Evolutionary conservation across 129 eudicot species (phyloP).

Genomic region (Dittrichia graveolens): DNA sequence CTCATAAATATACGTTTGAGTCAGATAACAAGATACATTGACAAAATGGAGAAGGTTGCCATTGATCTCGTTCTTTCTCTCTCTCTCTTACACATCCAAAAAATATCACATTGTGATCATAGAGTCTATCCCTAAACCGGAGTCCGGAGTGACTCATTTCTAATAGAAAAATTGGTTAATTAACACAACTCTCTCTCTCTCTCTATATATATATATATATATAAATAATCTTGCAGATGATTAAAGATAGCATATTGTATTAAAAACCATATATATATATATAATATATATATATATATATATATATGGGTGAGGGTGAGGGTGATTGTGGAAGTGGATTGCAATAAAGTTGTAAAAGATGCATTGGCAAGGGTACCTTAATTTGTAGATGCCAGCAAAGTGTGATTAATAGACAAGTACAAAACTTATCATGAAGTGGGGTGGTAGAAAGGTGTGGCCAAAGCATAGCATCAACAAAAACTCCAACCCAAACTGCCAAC

Average conservation of each 20-base stretch:
- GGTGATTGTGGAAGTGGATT: background rate
- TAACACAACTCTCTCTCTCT: constrained; percentile 10
- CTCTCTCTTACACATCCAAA: too few species aligned
- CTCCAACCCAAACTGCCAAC: constrained; percentile 27
- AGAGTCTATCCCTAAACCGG: too few species aligned
- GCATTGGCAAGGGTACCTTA: constrained; percentile 26
- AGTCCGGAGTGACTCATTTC: too few species aligned
- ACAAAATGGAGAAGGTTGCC: background rate
- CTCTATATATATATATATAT: background rate
- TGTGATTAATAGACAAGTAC: constrained; percentile 34
- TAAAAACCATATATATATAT: too few species aligned
- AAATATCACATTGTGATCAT: too few species aligned
- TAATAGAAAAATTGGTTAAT: background rate
- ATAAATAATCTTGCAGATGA: constrained; percentile 19
- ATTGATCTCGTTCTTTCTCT: too few species aligned
- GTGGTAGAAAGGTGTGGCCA: constrained; percentile 16
- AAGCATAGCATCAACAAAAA: constrained; percentile 27
- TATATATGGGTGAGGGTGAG: too few species aligned
- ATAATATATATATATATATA: too few species aligned
- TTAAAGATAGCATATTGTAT: constrained; percentile 7
- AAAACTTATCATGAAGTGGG: constrained; percentile 34
- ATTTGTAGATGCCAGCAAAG: constrained; percentile 38
- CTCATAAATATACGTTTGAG: background rate
- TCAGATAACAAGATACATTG: background rate
- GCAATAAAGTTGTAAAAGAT: constrained; percentile 13